Percentiles rank a stretch among this genome's conserved stretches.
Conservation (phyloP, 1,139 yeast species). For the Pichiaceae sp. region DNA sequence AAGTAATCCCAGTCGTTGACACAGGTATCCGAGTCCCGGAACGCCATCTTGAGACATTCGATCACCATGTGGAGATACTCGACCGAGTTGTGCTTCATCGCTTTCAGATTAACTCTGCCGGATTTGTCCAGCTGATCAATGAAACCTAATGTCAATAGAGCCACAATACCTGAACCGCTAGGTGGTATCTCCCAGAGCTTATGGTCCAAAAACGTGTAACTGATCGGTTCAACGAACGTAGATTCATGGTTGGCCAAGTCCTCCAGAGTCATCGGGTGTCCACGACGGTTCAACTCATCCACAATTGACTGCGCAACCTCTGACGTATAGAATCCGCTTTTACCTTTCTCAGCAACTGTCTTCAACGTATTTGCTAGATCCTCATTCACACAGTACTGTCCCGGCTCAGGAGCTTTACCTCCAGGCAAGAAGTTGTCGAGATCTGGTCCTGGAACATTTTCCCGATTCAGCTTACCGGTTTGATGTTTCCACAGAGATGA, state of each 20-base stretch:
- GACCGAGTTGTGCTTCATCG: slow-evolving; percentile 55
- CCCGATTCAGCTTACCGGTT: slow-evolving; percentile 29
- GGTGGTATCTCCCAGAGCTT: slow-evolving; percentile 74
- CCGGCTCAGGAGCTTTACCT: slow-evolving; percentile 45
- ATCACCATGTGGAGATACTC: slow-evolving; percentile 63
- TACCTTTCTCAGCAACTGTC: slow-evolving; percentile 48
- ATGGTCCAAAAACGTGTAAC: slow-evolving; percentile 37
- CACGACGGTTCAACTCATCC: slow-evolving; percentile 38
- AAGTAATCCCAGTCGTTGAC: slow-evolving; percentile 52
- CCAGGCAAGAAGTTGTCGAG: slow-evolving; percentile 34
- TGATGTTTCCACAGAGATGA: slow-evolving; percentile 43
- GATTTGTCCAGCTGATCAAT: slow-evolving; percentile 45
- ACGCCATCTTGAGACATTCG: slow-evolving; percentile 66
- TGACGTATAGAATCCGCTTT: slow-evolving; percentile 62
- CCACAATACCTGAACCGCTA: slow-evolving; percentile 74
- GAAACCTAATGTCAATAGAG: slow-evolving; percentile 59
- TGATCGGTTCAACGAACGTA: slow-evolving; percentile 54
- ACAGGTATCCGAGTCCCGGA: slow-evolving; percentile 69
- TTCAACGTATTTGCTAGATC: slow-evolving; percentile 47
- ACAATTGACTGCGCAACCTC: slow-evolving; percentile 59
- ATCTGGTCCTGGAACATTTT: slow-evolving; percentile 28
- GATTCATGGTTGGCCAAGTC: slow-evolving; percentile 54
- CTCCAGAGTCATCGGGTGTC: slow-evolving; percentile 46
- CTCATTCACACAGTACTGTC: slow-evolving; percentile 49
- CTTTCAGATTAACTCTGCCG: slow-evolving; percentile 36